Evolutionary conservation across 192 early-diverging fungal species (phyloP), one percentile per base, ranked within the genome.

Genomic region (Rhizophagus prolifer): DNA sequence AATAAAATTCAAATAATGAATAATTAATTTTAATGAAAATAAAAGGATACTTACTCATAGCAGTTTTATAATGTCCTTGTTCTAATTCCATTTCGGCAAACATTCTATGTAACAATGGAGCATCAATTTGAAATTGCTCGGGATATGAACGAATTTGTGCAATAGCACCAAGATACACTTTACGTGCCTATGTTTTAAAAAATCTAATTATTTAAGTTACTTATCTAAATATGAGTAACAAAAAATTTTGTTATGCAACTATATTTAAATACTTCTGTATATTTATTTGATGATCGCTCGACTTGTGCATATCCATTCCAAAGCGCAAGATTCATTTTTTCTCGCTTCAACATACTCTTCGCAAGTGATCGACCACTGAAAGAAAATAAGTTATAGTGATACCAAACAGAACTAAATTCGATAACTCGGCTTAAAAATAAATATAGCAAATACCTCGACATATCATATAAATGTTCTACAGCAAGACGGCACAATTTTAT

Each of bases 301-400:
- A 85, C 77, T 72, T 84, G 85, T 3, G 86, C 86, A 70, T 86
- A 88, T 3, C 81, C 85, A 74, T 90, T 90, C 88, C 85, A 88
- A 44, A 90, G 72, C 4, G 79, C 58, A 0, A 90, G 77, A 79
- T 85, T 83, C 68, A 80, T 82, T 14, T 80, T 66, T 12, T 86
- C 80, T 14, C 61, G 62, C 38, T 85, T 86, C 9, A 86, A 54
- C 28, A 86, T 72, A 2, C 76, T 80, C 67, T 87, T 86, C n/a
- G 86, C 85, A 61, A 84, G 54, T 60, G 82, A 85, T 14, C 84
- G 81, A 12, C 81, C 81, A 38, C 86, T 88, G 67, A 44, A 79
- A 36, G 58, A 66, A n/a, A 68, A 23, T 28, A 58, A n/a, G 2
- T n/a, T 23, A 47, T 44, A 44, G 7, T 41, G 1, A 41, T 41